Conservation (phyloP, 192 early-diverging fungal species). For the Podila horticola region DNA sequence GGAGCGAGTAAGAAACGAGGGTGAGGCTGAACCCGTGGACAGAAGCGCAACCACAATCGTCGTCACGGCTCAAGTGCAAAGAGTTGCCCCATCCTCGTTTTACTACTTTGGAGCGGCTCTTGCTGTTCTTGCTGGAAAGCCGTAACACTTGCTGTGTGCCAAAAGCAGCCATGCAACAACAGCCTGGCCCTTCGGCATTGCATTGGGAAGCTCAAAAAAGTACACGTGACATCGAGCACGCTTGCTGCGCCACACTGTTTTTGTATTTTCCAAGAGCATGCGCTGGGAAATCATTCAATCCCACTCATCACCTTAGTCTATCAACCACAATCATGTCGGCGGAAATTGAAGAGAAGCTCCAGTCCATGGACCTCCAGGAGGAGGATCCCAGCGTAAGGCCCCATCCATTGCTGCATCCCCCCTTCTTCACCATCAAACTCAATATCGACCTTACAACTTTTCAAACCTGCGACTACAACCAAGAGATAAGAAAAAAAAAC, state of each 20-base stretch:
- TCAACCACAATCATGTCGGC: constrained; percentile 7
- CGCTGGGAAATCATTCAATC: too few species aligned
- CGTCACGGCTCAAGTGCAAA: too few species aligned
- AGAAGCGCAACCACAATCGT: too few species aligned
- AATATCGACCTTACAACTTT: neutral
- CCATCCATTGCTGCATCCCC: neutral
- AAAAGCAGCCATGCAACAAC: too few species aligned
- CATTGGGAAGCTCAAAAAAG: too few species aligned
- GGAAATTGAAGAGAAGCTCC: constrained; percentile 20
- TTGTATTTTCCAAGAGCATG: neutral
- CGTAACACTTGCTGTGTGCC: too few species aligned
- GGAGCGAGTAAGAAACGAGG: too few species aligned
- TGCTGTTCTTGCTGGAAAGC: too few species aligned
- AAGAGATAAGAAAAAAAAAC: neutral
- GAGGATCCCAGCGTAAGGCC: constrained; percentile 19
- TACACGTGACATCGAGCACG: neutral
- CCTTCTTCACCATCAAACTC: neutral
- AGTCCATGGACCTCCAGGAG: constrained; percentile 21
- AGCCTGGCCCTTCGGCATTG: too few species aligned
- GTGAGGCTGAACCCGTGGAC: too few species aligned
- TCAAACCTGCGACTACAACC: neutral
- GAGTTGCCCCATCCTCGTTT: too few species aligned
- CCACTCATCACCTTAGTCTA: constrained; percentile 1
- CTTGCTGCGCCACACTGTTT: neutral
- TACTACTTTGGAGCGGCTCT: too few species aligned